A percentile compares a stretch with the other conserved stretches of the same genome.
Evolutionary conservation across 2,329 filamentous ascomycete species (phyloP).

Genomic region (Fusarium transvaalense): DNA sequence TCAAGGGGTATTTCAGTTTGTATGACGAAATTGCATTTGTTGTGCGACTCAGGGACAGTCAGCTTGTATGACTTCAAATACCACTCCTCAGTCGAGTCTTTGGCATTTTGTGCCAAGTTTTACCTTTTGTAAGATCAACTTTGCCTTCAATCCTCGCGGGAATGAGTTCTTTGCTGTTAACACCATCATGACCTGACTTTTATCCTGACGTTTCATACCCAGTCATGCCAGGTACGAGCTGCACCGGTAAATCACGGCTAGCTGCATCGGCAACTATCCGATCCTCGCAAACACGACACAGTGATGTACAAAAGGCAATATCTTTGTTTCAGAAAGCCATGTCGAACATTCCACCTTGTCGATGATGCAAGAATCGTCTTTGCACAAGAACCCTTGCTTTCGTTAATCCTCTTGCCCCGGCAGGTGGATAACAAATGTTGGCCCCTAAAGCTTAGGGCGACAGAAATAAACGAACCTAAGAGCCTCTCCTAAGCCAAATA

Average conservation of each 20-base stretch:
- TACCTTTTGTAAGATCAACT: background rate
- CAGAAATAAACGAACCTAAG: too few relatives aligned
- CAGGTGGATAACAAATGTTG: too few relatives aligned
- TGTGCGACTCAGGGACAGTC: background rate
- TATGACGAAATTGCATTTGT: background rate
- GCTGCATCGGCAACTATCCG: constrained; percentile 26
- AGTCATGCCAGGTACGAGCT: constrained; percentile 3
- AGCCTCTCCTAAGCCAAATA: too few relatives aligned
- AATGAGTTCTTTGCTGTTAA: background rate
- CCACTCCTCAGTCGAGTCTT: background rate
- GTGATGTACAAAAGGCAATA: constrained; percentile 4
- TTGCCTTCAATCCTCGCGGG: background rate
- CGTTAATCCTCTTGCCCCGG: constrained; percentile 24
- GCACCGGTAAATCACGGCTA: constrained; percentile 28
- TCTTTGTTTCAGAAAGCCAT: background rate
- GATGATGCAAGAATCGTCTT: constrained; percentile 26
- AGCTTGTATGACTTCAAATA: too few relatives aligned
- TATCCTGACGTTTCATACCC: background rate
- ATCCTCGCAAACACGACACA: constrained; percentile 12
- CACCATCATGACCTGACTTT: background rate
- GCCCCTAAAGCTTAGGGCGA: too few relatives aligned
- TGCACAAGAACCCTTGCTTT: constrained; percentile 3
- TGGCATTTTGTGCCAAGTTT: background rate
- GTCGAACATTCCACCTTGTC: background rate
- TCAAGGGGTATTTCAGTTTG: background rate